Base-by-base conservation (phyloP, 23 red algal genomes). In the Gracilaria caudata region DNA sequence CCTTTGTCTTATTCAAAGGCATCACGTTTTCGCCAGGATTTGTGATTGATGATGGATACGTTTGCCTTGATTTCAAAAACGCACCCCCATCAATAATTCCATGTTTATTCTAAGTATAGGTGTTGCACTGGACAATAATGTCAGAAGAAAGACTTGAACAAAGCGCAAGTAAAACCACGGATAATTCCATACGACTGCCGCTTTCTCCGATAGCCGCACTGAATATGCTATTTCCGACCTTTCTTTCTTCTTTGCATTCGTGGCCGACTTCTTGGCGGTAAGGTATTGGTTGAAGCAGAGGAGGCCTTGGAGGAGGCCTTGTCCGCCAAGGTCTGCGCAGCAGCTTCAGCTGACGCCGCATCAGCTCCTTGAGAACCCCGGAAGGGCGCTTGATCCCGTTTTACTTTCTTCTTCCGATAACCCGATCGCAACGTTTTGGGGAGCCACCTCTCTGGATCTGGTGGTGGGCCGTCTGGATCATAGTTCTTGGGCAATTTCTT, bases 361-460 rank as follows among this genome's bases (percentile, higher is more conserved):
- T 91, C 87, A 39, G 87, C 87, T 37, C 87, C 87, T 82, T 91
- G 87, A 2, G 87, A 81, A 3, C 87, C 87, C 14, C 78, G 57
- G 63, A 91, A 91, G 38, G 78, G 53, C 35, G 61, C 64, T 51
- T 75, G 51, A 59, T 87, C 71, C 33, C 71, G 38, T 75, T 75
- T 75, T 24, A 6, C 34, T 53, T 91, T 91, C 65, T 91, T 91
- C 43, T 82, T 91, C 34, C 83, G 75, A 68, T 93, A 93, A 17
- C 72, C 72, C 37, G 90, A 84, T 0, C 90, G 79, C 72, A 77
- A 34, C 0, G 79, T 84, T 68, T 93, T 93, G 0, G 90, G 90
- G 10, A 93, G 20, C 90, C 90, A 93, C 51, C 90, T 80, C 40
- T 93, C 90, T 61, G 90, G 90, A 35, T 93, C 90, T 35, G 90